Evolutionary conservation across 2,329 filamentous ascomycete species (phyloP).

Genomic region (Stemphylium vesicarium): DNA sequence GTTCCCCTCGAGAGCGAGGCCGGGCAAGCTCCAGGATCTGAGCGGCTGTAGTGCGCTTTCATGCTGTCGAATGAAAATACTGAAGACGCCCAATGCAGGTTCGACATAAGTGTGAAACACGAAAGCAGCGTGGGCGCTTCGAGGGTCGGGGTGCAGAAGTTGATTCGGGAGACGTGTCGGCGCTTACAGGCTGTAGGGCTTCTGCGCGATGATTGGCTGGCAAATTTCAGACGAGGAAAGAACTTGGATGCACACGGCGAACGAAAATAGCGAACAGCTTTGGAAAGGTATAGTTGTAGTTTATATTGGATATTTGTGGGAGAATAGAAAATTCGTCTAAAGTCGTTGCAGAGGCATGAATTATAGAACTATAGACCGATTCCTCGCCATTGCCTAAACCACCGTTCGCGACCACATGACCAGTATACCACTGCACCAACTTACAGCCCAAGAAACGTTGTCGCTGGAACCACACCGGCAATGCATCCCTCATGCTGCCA

Average conservation of each 20-base stretch:
- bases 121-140: conserved; percentile 36
- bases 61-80: conserved; percentile 22
- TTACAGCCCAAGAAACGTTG: neutral
- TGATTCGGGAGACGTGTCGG: conserved; percentile 36
- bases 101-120: conserved; percentile 30
- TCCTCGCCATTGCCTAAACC: too few relatives aligned
- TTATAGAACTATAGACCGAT: too few relatives aligned
- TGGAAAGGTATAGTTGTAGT: neutral
- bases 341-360: too few relatives aligned
- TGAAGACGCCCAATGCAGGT: conserved; percentile 25
- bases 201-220: conserved; percentile 16
- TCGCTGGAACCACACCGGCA: neutral
- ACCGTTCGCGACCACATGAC: too few relatives aligned
- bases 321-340: neutral
- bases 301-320: neutral
- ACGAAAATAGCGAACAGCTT: neutral
- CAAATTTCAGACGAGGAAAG: neutral
- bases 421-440: too few relatives aligned
- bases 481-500: neutral
- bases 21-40: conserved; percentile 4
- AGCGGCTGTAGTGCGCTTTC: conserved; percentile 2
- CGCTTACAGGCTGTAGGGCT: conserved; percentile 28
- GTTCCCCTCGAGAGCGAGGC: conserved; percentile 2
- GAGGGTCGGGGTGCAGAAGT: conserved; percentile 22
- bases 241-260: neutral